These are phyloP conservation scores for Blepharisma stoltei DNA, from an alignment of 73 alveolate species.

Conservation along the genomic window DNA sequence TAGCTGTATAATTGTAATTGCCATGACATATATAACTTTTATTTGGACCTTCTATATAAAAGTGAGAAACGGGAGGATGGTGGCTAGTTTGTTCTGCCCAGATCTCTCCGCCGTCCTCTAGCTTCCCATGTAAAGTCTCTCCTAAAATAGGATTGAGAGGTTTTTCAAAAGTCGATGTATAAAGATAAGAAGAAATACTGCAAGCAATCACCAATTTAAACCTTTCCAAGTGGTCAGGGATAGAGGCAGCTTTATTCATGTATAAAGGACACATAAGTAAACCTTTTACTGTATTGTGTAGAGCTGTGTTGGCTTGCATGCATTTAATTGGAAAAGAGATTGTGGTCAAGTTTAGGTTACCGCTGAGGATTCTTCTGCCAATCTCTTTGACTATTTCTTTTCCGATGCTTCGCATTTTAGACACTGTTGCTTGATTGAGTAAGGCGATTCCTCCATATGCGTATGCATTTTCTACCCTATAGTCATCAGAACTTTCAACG, in stretches of 20 bases:
- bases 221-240: slow-evolving; percentile 60
- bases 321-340: slow-evolving; percentile 71
- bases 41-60: slow-evolving; percentile 75
- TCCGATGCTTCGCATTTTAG: slow-evolving; percentile 59
- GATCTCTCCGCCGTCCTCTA: slow-evolving; percentile 78
- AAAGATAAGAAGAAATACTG: slow-evolving; percentile 1
- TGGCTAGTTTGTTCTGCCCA: slow-evolving; percentile 88
- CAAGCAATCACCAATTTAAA: slow-evolving; percentile 51
- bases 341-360: slow-evolving; percentile 60
- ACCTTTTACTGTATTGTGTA: slow-evolving; percentile 14
- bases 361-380: slow-evolving; percentile 63
- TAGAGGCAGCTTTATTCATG: slow-evolving; percentile 55
- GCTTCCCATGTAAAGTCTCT: slow-evolving; percentile 82
- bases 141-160: slow-evolving; percentile 94
- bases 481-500: slow-evolving; percentile 44
- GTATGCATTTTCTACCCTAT: slow-evolving; percentile 55
- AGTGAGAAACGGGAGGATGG: slow-evolving; percentile 88
- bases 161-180: slow-evolving; percentile 34
- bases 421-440: slow-evolving; percentile 40
- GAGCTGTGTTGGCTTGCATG: slow-evolving; percentile 43
- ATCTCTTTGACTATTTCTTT: slow-evolving; percentile 57
- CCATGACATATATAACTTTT: slow-evolving; percentile 2
- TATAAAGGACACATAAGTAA: slow-evolving; percentile 42
- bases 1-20: slow-evolving; percentile 59
- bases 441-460: slow-evolving; percentile 62